Base-by-base conservation (phyloP, 2,329 filamentous ascomycete genomes). In the Bipolaris cookei region DNA sequence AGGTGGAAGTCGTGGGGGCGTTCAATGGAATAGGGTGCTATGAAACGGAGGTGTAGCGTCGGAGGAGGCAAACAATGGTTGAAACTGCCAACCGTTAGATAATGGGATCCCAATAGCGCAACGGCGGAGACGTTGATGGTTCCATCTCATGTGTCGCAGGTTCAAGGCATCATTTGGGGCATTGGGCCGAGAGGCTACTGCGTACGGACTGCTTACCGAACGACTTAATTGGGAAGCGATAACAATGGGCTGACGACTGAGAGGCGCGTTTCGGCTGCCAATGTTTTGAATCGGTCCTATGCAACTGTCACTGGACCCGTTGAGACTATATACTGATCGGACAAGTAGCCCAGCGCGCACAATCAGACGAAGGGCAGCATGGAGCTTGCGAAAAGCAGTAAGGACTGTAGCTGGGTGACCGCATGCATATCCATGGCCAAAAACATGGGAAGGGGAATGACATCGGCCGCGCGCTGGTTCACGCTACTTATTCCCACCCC, bases 21-120 rank as follows among this genome's bases (percentile, higher is more conserved):
- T 25, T 54, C 59, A 59, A 54, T 61, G 41, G 61, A 43, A 38
- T 11, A 43, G 37, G 34, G 30, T 30, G 39, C 5, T 23, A 32
- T n/a, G 30, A 30, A n/a, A 56, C 45, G 39, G 57, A 58, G 56
- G 61, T 25, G 56, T 52, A 51, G 51, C 43, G 53, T 49, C 46
- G 58, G 45, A 42, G 56, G 45, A 41, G 54, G 56, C 51, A 56
- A 59, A 30, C 28, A 30, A 41, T 14, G 43, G 16, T 41, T 41
- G 16, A 52, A 54, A 44, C 63, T 65, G 53, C 23, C 30, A 28
- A 25, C 38, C 3, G 59, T 64, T 49, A 64, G 63, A 64, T 57
- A 61, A 57, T 34, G 48, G 43, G 34, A n/a, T n/a, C 54, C 55
- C 53, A 41, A 46, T 53, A 45, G 54, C 28, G 20, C 32, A 37